phyloP scores from a whole-genome alignment of 306 rosid genomes.

The Pueraria montana region DNA sequence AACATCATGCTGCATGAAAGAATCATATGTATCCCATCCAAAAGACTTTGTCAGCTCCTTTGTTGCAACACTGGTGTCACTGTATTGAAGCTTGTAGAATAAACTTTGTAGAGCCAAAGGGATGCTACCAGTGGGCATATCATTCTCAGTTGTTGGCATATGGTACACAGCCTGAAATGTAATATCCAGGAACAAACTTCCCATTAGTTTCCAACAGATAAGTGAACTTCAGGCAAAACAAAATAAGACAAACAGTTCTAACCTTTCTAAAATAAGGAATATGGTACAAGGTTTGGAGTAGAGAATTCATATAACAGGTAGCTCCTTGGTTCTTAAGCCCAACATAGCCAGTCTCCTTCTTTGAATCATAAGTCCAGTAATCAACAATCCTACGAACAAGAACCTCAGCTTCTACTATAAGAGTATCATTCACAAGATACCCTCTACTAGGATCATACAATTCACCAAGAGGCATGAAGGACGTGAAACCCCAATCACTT shows the following conservation, averaged over 20 bases:
- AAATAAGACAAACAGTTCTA: conserved; percentile 32
- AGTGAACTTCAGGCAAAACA: conserved; percentile 25
- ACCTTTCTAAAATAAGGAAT: conserved; percentile 92
- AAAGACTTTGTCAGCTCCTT: conserved; percentile 87
- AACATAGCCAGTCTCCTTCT: conserved; percentile 87
- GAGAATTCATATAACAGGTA: conserved; percentile 87
- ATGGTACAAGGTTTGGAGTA: conserved; percentile 82
- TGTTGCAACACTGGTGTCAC: conserved; percentile 83
- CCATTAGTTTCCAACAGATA: conserved; percentile 34
- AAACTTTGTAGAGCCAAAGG: conserved; percentile 86
- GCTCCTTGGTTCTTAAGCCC: conserved; percentile 95
- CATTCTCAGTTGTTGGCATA: conserved; percentile 92
- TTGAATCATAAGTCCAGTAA: conserved; percentile 85
- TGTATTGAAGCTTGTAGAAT: conserved; percentile 86
- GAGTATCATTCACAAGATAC: conserved; percentile 75
- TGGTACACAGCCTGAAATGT: conserved; percentile 87
- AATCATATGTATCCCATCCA: conserved; percentile 93
- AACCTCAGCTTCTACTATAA: conserved; percentile 84
- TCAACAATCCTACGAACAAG: conserved; percentile 80
- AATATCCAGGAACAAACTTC: conserved; percentile 43
- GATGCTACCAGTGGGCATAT: conserved; percentile 81
- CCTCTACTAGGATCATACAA: conserved; percentile 82
- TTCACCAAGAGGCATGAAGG: conserved; percentile 86
- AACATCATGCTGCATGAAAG: conserved; percentile 93
- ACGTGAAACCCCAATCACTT: conserved; percentile 94